phyloP scores from a whole-genome alignment of 495 filamentous ascomycete species.

The Talaromyces trachyspermus region DNA sequence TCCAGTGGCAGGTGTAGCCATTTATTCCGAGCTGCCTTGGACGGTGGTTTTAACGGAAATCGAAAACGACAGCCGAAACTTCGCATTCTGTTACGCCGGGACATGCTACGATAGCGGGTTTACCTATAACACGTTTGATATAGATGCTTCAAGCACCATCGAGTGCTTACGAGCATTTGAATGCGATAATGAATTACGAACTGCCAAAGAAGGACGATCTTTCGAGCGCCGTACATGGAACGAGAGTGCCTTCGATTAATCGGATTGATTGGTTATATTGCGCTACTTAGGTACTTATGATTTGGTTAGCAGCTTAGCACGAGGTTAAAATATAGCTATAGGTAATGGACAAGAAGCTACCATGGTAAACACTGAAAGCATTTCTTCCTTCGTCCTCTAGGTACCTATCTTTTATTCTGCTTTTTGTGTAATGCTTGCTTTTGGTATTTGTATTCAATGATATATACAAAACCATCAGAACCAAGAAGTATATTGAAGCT shows the following conservation, averaged over 20 bases:
- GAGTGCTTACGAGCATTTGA: not conserved
- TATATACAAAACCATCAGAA: too few relatives aligned
- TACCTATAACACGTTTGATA: not conserved
- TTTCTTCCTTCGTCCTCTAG: too few relatives aligned
- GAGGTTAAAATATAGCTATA: too few relatives aligned
- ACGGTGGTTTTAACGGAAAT: not conserved
- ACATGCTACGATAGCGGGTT: not conserved
- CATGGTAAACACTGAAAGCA: too few relatives aligned
- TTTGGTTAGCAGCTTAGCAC: too few relatives aligned
- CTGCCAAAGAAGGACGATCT: not conserved
- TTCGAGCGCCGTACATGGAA: not conserved
- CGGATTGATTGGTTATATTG: too few relatives aligned
- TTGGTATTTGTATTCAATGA: too few relatives aligned
- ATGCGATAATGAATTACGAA: not conserved
- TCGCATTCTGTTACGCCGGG: slow-evolving; percentile 3
- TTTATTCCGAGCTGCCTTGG: slow-evolving; percentile 1
- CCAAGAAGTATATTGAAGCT: too few relatives aligned
- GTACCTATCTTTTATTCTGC: too few relatives aligned
- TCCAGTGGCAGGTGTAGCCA: not conserved
- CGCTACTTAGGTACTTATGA: too few relatives aligned
- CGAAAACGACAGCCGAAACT: not conserved
- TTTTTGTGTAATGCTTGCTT: too few relatives aligned
- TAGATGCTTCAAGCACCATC: not conserved
- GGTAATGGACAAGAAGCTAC: too few relatives aligned
- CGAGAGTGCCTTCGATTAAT: not conserved